Percentiles rank a stretch among this genome's conserved stretches.
These are phyloP conservation scores for Hibiscus trionum DNA, from an alignment of 345 rosid genomes.

Conservation along the genomic window DNA sequence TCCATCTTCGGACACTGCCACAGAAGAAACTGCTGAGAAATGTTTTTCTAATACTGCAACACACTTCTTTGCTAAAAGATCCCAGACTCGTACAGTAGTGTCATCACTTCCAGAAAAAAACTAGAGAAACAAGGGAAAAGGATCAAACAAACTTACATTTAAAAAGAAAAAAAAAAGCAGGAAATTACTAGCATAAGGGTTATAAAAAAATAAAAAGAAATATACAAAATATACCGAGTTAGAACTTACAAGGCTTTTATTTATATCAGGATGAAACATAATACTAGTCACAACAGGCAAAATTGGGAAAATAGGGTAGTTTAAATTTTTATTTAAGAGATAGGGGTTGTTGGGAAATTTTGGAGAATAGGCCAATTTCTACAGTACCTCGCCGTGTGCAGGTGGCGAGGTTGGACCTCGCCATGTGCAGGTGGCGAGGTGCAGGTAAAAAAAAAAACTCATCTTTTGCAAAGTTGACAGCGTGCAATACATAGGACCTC, in stretches of 20 bases:
- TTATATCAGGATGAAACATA: conserved; percentile 69
- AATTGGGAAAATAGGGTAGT: no score
- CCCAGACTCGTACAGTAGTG: conserved; percentile 80
- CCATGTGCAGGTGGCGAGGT: no score
- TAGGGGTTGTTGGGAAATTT: no score
- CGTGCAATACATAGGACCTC: no score
- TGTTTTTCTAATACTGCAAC: conserved; percentile 65
- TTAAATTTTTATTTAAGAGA: no score
- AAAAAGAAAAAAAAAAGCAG: neutral
- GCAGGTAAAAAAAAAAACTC: no score
- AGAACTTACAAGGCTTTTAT: conserved; percentile 58
- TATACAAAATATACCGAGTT: neutral
- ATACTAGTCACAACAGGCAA: conserved; percentile 63
- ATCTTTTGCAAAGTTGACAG: no score
- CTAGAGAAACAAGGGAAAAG: conserved; percentile 26
- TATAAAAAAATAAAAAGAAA: neutral
- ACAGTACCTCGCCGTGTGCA: no score
- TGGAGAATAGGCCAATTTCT: no score
- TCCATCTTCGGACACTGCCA: conserved; percentile 82
- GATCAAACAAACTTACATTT: neutral
- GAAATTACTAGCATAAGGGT: neutral
- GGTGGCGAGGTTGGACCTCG: no score
- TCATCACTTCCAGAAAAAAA: conserved; percentile 88
- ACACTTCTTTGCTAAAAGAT: conserved; percentile 69
- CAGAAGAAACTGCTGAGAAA: conserved; percentile 72